Evolutionary conservation across 805 yeast genomes (phyloP).

Genomic region (Saturnispora saitoi): DNA sequence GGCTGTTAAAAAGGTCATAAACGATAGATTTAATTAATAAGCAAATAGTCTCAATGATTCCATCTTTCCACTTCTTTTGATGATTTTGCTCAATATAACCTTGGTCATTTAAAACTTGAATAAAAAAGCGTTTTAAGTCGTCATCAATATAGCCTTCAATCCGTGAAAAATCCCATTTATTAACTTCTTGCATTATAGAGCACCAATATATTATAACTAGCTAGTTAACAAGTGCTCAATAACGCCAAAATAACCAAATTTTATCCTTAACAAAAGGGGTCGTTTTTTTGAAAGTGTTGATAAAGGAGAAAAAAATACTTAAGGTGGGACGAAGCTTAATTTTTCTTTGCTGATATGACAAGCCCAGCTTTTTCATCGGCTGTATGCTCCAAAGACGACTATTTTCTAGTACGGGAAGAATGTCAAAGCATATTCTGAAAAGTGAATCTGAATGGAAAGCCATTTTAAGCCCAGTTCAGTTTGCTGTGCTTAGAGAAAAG

Average conservation of each 20-base stretch:
- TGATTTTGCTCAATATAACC: slow-evolving; percentile 6
- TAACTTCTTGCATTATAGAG: neutral
- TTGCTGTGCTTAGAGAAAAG: slow-evolving; percentile 63
- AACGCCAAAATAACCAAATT: neutral
- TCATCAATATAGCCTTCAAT: neutral
- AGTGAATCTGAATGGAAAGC: slow-evolving; percentile 73
- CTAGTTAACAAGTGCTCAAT: neutral
- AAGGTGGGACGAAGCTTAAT: neutral
- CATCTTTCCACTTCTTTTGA: neutral
- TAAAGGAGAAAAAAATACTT: neutral
- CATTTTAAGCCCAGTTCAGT: slow-evolving; percentile 64
- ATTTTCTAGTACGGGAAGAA: neutral
- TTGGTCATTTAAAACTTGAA: neutral
- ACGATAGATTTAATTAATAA: neutral
- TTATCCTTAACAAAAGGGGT: neutral
- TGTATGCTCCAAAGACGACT: neutral
- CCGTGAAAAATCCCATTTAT: neutral
- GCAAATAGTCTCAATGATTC: neutral
- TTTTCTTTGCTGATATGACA: neutral
- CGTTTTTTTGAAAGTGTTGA: neutral
- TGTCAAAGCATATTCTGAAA: slow-evolving; percentile 1
- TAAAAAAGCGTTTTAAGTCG: neutral
- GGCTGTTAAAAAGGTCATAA: neutral
- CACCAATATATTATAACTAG: neutral
- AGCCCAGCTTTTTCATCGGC: neutral